Evolutionary conservation across 2,329 filamentous ascomycete species (phyloP).

Genomic region (Mariannaea sp.): DNA sequence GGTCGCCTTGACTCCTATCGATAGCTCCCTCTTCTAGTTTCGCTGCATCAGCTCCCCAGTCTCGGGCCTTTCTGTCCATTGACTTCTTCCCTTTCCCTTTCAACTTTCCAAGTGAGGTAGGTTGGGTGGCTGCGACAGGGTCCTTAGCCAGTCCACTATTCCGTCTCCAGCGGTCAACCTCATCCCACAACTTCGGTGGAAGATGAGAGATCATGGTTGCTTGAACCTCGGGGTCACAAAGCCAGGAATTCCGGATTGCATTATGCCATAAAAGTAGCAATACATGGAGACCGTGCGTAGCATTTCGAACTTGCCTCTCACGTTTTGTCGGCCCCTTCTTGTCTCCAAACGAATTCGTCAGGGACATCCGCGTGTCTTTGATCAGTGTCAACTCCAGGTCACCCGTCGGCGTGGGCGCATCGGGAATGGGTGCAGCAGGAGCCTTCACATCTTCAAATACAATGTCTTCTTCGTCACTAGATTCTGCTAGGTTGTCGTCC

Average conservation of each 20-base stretch:
- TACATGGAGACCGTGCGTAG: constrained; percentile 88
- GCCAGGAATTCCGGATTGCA: constrained; percentile 80
- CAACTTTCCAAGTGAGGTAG: constrained; percentile 40
- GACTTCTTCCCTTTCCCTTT: constrained; percentile 47
- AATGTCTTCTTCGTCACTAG: constrained; percentile 50
- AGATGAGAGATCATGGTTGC: constrained; percentile 76
- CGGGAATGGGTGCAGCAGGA: constrained; percentile 57
- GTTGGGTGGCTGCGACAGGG: constrained; percentile 31
- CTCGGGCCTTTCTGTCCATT: constrained; percentile 47
- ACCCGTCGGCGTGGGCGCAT: constrained; percentile 59
- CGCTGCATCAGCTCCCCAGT: constrained; percentile 75
- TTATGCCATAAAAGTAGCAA: constrained; percentile 90
- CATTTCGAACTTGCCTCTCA: constrained; percentile 75
- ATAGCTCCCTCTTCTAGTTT: constrained; percentile 71
- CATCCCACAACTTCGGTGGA: constrained; percentile 68
- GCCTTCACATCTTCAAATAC: constrained; percentile 68
- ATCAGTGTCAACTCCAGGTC: constrained; percentile 76
- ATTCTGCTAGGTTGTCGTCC: constrained; percentile 47
- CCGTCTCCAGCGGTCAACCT: constrained; percentile 73
- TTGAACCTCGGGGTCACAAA: constrained; percentile 77
- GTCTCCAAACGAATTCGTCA: constrained; percentile 63
- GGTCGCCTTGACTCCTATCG: constrained; percentile 83
- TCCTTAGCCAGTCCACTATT: constrained; percentile 66
- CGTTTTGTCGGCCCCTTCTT: constrained; percentile 89
- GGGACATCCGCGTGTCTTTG: constrained; percentile 61